These are phyloP conservation scores for Populus deltoides DNA, from an alignment of 345 rosid genomes.

Conservation along the genomic window DNA sequence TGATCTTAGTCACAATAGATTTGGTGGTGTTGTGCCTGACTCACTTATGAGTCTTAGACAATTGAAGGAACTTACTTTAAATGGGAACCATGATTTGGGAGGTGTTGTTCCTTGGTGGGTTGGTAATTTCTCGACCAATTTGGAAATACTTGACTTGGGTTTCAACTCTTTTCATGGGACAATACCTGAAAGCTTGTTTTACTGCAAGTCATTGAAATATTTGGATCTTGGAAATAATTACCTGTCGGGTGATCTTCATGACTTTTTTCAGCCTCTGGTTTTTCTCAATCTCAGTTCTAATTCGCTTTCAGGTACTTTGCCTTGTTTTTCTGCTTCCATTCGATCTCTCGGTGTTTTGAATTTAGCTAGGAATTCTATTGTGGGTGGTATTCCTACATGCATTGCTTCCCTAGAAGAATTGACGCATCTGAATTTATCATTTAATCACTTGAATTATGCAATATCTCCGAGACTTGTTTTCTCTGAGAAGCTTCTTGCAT, in stretches of 20 bases:
- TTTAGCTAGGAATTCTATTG: constrained; percentile 60
- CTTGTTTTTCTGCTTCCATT: constrained; percentile 66
- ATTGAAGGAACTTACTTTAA: constrained; percentile 55
- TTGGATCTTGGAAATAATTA: constrained; percentile 65
- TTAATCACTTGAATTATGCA: constrained; percentile 56
- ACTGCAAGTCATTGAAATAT: constrained; percentile 48
- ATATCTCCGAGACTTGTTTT: constrained; percentile 72
- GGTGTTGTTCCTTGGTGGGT: constrained; percentile 64
- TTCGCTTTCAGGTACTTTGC: constrained; percentile 69
- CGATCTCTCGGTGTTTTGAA: constrained; percentile 50
- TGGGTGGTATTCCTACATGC: constrained; percentile 92
- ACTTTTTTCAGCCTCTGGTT: constrained; percentile 60
- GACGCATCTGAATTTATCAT: constrained; percentile 64
- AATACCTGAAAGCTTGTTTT: constrained; percentile 54
- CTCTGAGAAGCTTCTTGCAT: constrained; percentile 61
- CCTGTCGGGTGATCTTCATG: constrained; percentile 54
- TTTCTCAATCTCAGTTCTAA: constrained; percentile 71
- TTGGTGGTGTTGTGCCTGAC: constrained; percentile 56
- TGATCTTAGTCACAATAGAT: constrained; percentile 63
- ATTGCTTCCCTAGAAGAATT: constrained; percentile 54
- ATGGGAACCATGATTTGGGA: constrained; percentile 52
- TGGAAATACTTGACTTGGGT: constrained; percentile 69
- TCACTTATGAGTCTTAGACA: constrained; percentile 42
- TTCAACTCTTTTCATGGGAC: constrained; percentile 67
- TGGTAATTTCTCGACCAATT: constrained; percentile 50